phyloP scores from a whole-genome alignment of 257 asterid genomes.

The Penstemon barbatus region DNA sequence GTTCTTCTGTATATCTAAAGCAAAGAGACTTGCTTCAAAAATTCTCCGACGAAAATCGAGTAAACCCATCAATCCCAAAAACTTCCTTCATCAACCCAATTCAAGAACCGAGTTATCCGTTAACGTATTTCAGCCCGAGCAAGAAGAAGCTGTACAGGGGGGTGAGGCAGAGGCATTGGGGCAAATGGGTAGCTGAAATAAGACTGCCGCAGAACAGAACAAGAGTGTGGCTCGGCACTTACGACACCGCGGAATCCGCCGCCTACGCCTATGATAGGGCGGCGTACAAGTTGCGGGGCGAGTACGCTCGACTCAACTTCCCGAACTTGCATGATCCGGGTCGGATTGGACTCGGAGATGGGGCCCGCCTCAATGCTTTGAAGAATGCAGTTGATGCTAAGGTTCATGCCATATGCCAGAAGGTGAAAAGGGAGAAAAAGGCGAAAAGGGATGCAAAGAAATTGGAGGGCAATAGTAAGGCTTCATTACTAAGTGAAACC shows the following conservation, averaged over 20 bases:
- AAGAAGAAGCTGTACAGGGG: constrained; percentile 90
- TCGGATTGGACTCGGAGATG: constrained; percentile 58
- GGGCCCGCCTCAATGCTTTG: constrained; percentile 48
- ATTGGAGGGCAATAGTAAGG: constrained; percentile 1
- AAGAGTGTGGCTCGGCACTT: constrained; percentile 96
- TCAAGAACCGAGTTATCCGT: constrained; percentile 28
- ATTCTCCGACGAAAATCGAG: constrained; percentile 43
- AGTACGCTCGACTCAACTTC: constrained; percentile 82
- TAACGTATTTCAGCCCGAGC: constrained; percentile 41
- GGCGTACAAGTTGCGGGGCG: constrained; percentile 94
- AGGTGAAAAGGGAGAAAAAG: constrained; percentile 60
- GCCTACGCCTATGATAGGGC: constrained; percentile 95
- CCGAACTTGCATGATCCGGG: constrained; percentile 69
- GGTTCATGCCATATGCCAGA: constrained; percentile 76
- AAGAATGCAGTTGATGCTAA: constrained; percentile 84
- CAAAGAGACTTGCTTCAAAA: constrained; percentile 68
- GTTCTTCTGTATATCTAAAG: constrained; percentile 64
- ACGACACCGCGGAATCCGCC: constrained; percentile 90
- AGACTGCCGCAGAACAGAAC: constrained; percentile 87
- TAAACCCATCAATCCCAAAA: constrained; percentile 22
- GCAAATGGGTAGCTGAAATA: constrained; percentile 97
- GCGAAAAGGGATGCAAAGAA: constrained; percentile 38
- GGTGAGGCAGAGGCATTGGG: constrained; percentile 99
- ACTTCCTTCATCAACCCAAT: constrained; percentile 23
- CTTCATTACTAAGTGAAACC: not conserved